Evolutionary conservation across 2,329 filamentous ascomycete species (phyloP).

Genomic region (Fusarium newnesense): DNA sequence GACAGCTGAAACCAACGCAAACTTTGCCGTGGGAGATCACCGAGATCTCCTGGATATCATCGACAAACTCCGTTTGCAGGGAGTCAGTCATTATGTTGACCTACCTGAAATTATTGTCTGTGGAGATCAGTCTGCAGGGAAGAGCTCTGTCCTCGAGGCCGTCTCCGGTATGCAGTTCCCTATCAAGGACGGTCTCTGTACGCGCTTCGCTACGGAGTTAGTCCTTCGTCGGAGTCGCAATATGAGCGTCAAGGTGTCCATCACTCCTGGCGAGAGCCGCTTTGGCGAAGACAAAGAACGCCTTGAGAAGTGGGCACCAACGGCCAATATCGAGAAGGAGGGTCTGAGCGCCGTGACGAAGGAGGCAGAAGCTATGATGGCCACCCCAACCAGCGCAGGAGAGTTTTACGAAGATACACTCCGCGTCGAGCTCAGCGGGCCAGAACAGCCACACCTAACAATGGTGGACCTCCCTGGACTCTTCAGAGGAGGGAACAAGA

Average conservation of each 20-base stretch:
- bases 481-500: constrained; percentile 51
- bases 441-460: constrained; percentile 63
- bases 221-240: constrained; percentile 57
- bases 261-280: constrained; percentile 35
- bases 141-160: constrained; percentile 72
- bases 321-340: constrained; percentile 27
- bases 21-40: background rate
- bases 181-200: constrained; percentile 67
- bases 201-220: constrained; percentile 70
- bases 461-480: constrained; percentile 70
- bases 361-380: constrained; percentile 60
- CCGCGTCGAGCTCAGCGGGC: constrained; percentile 60
- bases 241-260: constrained; percentile 48
- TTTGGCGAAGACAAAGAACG: background rate
- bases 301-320: constrained; percentile 25
- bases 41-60: constrained; percentile 46
- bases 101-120: constrained; percentile 63
- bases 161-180: constrained; percentile 71
- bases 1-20: background rate
- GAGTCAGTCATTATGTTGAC: constrained; percentile 50
- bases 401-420: constrained; percentile 60
- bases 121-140: constrained; percentile 71
- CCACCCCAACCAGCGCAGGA: constrained; percentile 49
- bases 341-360: constrained; percentile 49
- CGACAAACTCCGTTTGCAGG: constrained; percentile 49